A percentile compares a stretch with the other conserved stretches of the same genome.
These are phyloP conservation scores for Podila epicladia DNA, from an alignment of 192 early-diverging fungal genomes.

Conservation along the genomic window DNA sequence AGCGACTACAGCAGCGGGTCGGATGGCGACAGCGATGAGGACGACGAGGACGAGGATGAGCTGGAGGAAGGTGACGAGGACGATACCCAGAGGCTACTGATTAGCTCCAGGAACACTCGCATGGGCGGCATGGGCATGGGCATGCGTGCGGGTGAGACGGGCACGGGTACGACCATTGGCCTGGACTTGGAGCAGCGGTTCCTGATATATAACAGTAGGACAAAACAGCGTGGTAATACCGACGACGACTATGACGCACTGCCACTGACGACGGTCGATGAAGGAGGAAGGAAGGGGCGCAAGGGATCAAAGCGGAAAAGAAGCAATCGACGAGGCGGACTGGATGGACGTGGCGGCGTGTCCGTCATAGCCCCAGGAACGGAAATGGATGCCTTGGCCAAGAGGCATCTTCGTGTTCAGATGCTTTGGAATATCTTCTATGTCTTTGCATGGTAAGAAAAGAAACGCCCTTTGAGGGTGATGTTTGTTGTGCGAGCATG, in stretches of 20 bases:
- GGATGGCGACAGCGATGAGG: slow-evolving; percentile 6
- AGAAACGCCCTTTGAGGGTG: background rate
- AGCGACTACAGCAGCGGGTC: slow-evolving; percentile 1
- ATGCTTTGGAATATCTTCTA: slow-evolving; percentile 53
- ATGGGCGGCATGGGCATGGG: slow-evolving; percentile 45
- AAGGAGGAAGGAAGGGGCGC: background rate
- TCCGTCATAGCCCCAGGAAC: slow-evolving; percentile 16
- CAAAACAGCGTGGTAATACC: background rate
- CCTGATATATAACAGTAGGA: background rate
- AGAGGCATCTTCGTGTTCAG: slow-evolving; percentile 20
- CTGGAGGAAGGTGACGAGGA: slow-evolving; percentile 10
- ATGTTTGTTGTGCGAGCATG: background rate
- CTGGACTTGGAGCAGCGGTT: slow-evolving; percentile 25
- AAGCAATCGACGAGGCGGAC: background rate
- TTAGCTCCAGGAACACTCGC: slow-evolving; percentile 17
- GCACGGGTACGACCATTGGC: slow-evolving; percentile 50
- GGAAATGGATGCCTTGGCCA: slow-evolving; percentile 26
- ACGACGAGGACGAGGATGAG: slow-evolving; percentile 1
- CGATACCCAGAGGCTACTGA: slow-evolving; percentile 24
- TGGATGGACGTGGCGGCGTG: background rate
- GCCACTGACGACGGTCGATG: slow-evolving; percentile 23
- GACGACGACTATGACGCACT: slow-evolving; percentile 29
- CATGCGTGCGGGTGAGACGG: slow-evolving; percentile 44
- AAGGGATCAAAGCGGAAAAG: background rate
- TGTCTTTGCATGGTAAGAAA: slow-evolving; percentile 58